These are phyloP conservation scores for Cydonia oblonga DNA, from an alignment of 331 rosid species.

Conservation along the genomic window DNA sequence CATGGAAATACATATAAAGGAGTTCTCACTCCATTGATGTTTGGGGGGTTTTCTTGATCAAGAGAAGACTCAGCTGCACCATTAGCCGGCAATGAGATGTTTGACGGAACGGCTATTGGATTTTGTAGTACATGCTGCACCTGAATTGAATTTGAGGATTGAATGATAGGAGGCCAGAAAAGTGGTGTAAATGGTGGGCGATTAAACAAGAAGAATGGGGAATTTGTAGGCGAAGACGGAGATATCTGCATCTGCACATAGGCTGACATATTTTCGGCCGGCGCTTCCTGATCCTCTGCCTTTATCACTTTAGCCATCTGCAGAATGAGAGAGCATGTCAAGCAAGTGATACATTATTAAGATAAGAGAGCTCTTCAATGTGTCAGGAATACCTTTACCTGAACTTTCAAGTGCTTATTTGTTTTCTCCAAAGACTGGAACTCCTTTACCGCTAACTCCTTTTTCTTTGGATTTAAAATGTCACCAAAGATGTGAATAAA, in stretches of 20 bases:
- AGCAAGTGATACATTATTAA: background rate
- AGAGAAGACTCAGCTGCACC: conserved; percentile 27
- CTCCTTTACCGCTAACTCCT: conserved; percentile 66
- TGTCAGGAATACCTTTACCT: conserved; percentile 39
- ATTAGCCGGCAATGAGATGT: conserved; percentile 33
- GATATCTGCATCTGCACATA: conserved; percentile 33
- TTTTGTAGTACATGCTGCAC: conserved; percentile 32
- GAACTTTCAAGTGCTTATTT: conserved; percentile 59
- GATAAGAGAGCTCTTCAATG: conserved; percentile 4
- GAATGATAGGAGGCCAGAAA: conserved; percentile 64
- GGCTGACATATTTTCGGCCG: conserved; percentile 25
- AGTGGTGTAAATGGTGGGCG: conserved; percentile 43
- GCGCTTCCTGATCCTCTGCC: conserved; percentile 33
- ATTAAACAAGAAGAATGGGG: conserved; percentile 50
- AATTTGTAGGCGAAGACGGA: conserved; percentile 29
- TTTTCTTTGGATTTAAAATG: conserved; percentile 56
- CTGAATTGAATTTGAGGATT: conserved; percentile 39
- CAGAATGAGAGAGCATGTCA: conserved; percentile 25
- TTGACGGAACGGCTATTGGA: conserved; percentile 34
- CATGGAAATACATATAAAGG: conserved; percentile 56
- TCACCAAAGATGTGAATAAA: conserved; percentile 15
- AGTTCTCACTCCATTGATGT: conserved; percentile 26
- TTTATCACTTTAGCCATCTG: conserved; percentile 51
- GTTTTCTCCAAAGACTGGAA: conserved; percentile 64
- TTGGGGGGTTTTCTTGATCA: conserved; percentile 32